Conservation (phyloP, 2,329 filamentous ascomycete species). For the Xylaria arbuscula region DNA sequence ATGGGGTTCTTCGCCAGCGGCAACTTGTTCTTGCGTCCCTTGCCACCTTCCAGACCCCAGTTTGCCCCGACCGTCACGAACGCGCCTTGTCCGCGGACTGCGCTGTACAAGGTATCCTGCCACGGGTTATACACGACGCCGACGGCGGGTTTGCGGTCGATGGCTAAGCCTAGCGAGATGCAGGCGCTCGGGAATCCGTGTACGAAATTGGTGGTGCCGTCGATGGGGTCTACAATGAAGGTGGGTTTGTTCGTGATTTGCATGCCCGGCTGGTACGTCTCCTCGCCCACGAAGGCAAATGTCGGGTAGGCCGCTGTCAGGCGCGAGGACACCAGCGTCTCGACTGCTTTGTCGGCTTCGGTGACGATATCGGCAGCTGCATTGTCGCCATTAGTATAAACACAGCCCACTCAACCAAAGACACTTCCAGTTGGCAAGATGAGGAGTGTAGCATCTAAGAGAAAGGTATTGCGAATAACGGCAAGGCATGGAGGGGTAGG, state of each 20-base stretch:
- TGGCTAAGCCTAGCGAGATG: slow-evolving; percentile 78
- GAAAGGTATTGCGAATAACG: slow-evolving; percentile 2
- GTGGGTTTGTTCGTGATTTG: slow-evolving; percentile 74
- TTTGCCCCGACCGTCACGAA: slow-evolving; percentile 63
- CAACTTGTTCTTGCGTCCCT: slow-evolving; percentile 54
- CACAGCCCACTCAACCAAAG: not conserved
- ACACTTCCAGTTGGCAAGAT: no score
- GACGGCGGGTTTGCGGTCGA: slow-evolving; percentile 70
- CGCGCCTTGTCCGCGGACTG: slow-evolving; percentile 73
- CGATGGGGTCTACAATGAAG: slow-evolving; percentile 85
- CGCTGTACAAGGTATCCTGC: slow-evolving; percentile 75
- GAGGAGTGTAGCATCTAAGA: not conserved
- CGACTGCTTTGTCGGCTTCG: slow-evolving; percentile 74
- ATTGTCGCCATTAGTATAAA: slow-evolving; percentile 3
- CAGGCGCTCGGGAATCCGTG: slow-evolving; percentile 80
- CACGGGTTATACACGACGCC: slow-evolving; percentile 87
- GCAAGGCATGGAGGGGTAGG: slow-evolving; percentile 34
- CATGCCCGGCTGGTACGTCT: slow-evolving; percentile 77
- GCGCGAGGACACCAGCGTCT: slow-evolving; percentile 67
- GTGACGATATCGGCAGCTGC: slow-evolving; percentile 75
- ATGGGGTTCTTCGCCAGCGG: slow-evolving; percentile 63
- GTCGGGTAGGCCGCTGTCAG: slow-evolving; percentile 65
- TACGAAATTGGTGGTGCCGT: slow-evolving; percentile 85
- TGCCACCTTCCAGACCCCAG: slow-evolving; percentile 54
- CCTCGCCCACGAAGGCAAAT: slow-evolving; percentile 77